A percentile compares a stretch with the other conserved stretches of the same genome.
phyloP scores from a whole-genome alignment of 202 grass and related monocot species.

The Panicum virgatum region DNA sequence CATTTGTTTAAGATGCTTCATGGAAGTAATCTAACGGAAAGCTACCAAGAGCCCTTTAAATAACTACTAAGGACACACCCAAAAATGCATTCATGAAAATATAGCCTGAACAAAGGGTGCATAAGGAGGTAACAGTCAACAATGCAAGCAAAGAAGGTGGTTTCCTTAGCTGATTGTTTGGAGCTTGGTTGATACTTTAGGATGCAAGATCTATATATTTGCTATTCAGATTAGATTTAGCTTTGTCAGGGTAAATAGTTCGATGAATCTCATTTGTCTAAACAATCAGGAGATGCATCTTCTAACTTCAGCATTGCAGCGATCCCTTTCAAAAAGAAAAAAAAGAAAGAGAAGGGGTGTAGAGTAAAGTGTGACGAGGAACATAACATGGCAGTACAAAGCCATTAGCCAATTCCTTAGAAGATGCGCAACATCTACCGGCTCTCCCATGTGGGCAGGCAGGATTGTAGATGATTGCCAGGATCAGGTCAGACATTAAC shows the following conservation, averaged over 20 bases:
- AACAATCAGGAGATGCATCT: neutral
- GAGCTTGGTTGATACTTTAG: neutral
- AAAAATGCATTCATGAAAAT: conserved; percentile 26
- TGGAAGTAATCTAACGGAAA: conserved; percentile 4
- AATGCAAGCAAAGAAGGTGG: conserved; percentile 14
- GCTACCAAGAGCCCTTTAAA: conserved; percentile 13
- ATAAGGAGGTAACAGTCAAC: conserved; percentile 6
- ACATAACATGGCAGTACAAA: conserved; percentile 25
- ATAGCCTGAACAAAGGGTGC: neutral
- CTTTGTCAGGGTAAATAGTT: neutral
- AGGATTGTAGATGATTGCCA: conserved; percentile 13
- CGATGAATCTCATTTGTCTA: neutral
- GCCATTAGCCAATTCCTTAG: conserved; percentile 14
- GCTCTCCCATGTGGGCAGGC: conserved; percentile 5
- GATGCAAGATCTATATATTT: conserved; percentile 23
- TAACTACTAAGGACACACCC: conserved; percentile 4
- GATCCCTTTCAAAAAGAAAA: conserved; percentile 8
- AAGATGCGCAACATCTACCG: conserved; percentile 4
- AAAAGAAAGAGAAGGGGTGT: neutral
- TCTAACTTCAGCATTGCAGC: conserved; percentile 8
- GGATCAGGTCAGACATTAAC: conserved; percentile 23
- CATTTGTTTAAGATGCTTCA: conserved; percentile 5
- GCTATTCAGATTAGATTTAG: conserved; percentile 2
- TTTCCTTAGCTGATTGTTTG: neutral
- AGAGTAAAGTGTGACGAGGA: neutral